Evolutionary conservation across 1,284 basidiomycete genomes (phyloP).

Genomic region (Dichomitus squalens): DNA sequence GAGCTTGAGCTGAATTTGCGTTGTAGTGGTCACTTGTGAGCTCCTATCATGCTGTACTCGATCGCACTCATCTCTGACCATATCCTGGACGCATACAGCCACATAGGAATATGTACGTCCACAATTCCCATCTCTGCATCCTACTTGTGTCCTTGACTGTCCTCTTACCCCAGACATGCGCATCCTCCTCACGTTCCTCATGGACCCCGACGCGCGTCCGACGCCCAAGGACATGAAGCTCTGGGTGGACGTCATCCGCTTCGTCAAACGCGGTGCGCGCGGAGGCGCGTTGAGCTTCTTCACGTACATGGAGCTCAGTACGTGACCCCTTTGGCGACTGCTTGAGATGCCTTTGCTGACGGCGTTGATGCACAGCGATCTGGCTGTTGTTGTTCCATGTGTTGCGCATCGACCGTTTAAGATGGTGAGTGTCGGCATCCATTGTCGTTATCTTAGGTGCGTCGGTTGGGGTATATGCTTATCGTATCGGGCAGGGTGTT

Average conservation of each 20-base stretch:
- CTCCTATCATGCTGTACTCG: background rate
- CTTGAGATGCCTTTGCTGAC: background rate
- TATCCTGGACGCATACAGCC: slow-evolving; percentile 34
- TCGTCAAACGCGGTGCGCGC: slow-evolving; percentile 55
- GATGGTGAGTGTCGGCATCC: slow-evolving; percentile 39
- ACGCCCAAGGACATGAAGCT: slow-evolving; percentile 59
- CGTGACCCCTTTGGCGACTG: background rate
- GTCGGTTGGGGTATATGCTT: too few relatives aligned
- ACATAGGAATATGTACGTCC: slow-evolving; percentile 51
- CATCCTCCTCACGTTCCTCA: slow-evolving; percentile 58
- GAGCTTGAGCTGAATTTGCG: slow-evolving; percentile 11
- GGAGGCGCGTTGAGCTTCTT: slow-evolving; percentile 64
- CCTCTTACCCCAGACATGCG: slow-evolving; percentile 45
- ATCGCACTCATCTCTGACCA: slow-evolving; percentile 8
- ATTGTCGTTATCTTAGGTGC: background rate
- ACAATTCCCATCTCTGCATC: background rate
- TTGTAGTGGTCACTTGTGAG: slow-evolving; percentile 41
- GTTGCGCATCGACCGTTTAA: slow-evolving; percentile 45
- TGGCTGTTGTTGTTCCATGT: slow-evolving; percentile 53
- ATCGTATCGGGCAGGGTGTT: slow-evolving; percentile 36
- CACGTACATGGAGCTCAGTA: slow-evolving; percentile 64
- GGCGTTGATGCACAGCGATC: slow-evolving; percentile 36
- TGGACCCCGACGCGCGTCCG: slow-evolving; percentile 56
- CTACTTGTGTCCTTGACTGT: too few relatives aligned
- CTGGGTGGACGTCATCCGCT: slow-evolving; percentile 65